These are phyloP conservation scores for Pythium grandisporangium DNA, from an alignment of 352 stramenopile species.

Conservation along the genomic window DNA sequence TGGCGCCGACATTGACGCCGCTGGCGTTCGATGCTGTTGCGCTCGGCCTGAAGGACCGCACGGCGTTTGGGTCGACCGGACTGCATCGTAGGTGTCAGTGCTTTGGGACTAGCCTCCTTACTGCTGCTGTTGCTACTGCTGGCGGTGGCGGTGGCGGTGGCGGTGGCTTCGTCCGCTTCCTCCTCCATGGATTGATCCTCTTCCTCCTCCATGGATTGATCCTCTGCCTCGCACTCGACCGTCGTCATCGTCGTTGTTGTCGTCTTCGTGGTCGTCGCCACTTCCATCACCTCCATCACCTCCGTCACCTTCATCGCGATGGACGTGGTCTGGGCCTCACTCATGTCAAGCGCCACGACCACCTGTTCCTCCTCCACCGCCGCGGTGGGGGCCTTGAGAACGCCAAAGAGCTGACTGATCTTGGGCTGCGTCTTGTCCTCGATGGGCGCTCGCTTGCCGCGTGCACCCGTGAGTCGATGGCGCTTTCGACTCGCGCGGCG, in stretches of 20 bases:
- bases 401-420: slow-evolving; percentile 58
- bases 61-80: slow-evolving; percentile 46
- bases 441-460: slow-evolving; percentile 10
- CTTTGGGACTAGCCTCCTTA: no score
- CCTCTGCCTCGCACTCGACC: neutral
- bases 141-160: neutral
- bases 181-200: no score
- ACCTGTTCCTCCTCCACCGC: neutral
- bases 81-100: slow-evolving; percentile 6
- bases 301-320: neutral
- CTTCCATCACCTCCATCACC: neutral
- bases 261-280: neutral
- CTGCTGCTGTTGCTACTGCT: no score
- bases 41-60: slow-evolving; percentile 33
- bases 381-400: slow-evolving; percentile 6
- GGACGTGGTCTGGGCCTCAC: no score
- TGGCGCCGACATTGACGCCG: neutral
- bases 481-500: slow-evolving; percentile 26
- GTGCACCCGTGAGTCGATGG: slow-evolving; percentile 8
- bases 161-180: no score
- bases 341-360: no score
- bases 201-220: no score
- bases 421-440: slow-evolving; percentile 44
- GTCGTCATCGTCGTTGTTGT: neutral
- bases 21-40: no score